Percentiles rank a stretch among this genome's conserved stretches.
These are phyloP conservation scores for Globisporangium nodosum DNA, from an alignment of 352 stramenopile genomes.

Conservation along the genomic window DNA sequence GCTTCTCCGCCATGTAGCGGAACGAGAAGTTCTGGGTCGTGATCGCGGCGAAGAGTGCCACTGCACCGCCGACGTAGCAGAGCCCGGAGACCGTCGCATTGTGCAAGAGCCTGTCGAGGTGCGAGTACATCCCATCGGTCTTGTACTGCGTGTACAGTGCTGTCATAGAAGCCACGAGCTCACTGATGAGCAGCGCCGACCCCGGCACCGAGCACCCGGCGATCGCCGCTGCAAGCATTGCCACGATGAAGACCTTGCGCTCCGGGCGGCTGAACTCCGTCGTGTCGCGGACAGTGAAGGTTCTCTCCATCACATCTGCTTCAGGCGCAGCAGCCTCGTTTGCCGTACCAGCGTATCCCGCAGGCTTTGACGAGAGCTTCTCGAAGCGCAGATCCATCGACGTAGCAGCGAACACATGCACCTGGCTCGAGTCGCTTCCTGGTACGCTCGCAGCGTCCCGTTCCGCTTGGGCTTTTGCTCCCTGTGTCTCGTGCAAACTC, in stretches of 20 bases:
- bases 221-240: slow-evolving; percentile 20
- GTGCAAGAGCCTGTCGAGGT: slow-evolving; percentile 18
- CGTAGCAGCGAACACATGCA: neutral
- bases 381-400: neutral
- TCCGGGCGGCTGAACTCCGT: slow-evolving; percentile 29
- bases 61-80: slow-evolving; percentile 23
- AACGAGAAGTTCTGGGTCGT: slow-evolving; percentile 34
- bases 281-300: slow-evolving; percentile 24
- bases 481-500: slow-evolving; percentile 62
- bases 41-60: slow-evolving; percentile 20
- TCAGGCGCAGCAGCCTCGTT: too few relatives aligned
- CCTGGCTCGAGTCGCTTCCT: too few relatives aligned
- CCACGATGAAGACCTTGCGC: slow-evolving; percentile 22
- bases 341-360: too few relatives aligned
- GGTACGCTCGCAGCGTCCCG: slow-evolving; percentile 1
- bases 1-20: slow-evolving; percentile 36
- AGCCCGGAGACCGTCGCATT: slow-evolving; percentile 21
- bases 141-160: slow-evolving; percentile 11
- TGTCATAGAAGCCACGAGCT: slow-evolving; percentile 26
- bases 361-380: too few relatives aligned
- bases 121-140: slow-evolving; percentile 1
- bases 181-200: slow-evolving; percentile 23
- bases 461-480: slow-evolving; percentile 9
- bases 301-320: neutral
- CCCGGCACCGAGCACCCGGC: slow-evolving; percentile 24